These are phyloP conservation scores for Phytophthora pinifolia DNA, from an alignment of 352 stramenopile species.

Conservation along the genomic window DNA sequence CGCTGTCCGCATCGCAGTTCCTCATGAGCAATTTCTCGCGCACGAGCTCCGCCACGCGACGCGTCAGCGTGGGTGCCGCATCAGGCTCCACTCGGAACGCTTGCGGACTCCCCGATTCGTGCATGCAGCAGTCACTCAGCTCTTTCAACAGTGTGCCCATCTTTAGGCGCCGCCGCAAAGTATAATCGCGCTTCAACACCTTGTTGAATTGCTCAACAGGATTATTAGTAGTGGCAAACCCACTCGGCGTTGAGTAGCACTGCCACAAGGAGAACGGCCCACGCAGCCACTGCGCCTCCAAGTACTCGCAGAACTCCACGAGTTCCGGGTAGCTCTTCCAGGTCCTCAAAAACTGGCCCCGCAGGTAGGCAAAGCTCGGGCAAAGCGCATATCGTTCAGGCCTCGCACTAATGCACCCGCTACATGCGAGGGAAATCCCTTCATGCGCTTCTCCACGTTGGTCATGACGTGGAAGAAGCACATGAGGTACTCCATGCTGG, in stretches of 20 bases:
- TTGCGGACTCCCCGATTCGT: background rate
- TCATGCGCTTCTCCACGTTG: no score
- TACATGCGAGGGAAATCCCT: constrained; percentile 5
- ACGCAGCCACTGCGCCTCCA: constrained; percentile 11
- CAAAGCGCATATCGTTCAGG: constrained; percentile 30
- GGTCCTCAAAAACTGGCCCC: background rate
- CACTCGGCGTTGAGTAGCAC: constrained; percentile 7
- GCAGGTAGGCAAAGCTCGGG: background rate
- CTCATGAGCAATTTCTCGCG: no score
- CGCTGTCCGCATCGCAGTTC: no score
- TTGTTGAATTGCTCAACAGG: constrained; percentile 23
- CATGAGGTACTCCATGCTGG: no score
- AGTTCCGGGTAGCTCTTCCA: background rate
- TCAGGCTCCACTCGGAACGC: background rate
- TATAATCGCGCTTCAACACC: constrained; percentile 22
- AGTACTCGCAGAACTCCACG: constrained; percentile 11
- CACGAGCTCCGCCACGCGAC: no score
- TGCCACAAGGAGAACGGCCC: constrained; percentile 15
- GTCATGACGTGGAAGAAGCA: no score
- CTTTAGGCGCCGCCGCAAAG: constrained; percentile 6
- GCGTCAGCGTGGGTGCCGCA: background rate
- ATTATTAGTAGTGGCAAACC: constrained; percentile 24
- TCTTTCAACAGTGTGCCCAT: constrained; percentile 10
- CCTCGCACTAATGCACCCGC: constrained; percentile 1
- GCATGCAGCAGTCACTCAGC: background rate